These are phyloP conservation scores for Biscogniauxia mediterranea DNA, from an alignment of 2,329 filamentous ascomycete genomes.

Conservation along the genomic window DNA sequence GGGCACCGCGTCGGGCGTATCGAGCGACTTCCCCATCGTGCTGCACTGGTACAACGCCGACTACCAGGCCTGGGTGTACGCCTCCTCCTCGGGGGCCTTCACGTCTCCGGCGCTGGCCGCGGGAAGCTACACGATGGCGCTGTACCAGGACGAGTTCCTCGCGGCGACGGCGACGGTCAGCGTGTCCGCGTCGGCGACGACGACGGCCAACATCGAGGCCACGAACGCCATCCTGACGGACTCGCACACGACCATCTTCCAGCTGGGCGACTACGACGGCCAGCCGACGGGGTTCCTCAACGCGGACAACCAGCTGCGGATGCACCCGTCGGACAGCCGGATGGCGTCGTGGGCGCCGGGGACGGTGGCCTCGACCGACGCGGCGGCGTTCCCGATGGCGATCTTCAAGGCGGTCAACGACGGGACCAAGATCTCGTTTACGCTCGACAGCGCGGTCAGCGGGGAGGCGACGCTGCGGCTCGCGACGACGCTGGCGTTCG, in stretches of 20 bases:
- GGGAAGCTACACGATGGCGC: constrained; percentile 58
- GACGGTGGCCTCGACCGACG: constrained; percentile 47
- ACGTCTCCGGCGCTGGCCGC: constrained; percentile 59
- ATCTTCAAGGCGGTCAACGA: constrained; percentile 50
- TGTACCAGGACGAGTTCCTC: constrained; percentile 55
- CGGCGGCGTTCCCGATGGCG: constrained; percentile 55
- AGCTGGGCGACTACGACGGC: constrained; percentile 58
- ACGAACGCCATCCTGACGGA: constrained; percentile 35
- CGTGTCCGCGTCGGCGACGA: constrained; percentile 46
- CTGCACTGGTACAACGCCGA: constrained; percentile 56
- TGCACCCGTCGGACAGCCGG: constrained; percentile 55
- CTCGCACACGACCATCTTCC: constrained; percentile 47
- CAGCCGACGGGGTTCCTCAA: constrained; percentile 56
- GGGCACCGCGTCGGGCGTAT: constrained; percentile 52
- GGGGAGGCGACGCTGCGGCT: constrained; percentile 48
- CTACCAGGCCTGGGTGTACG: constrained; percentile 58
- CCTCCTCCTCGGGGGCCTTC: constrained; percentile 45
- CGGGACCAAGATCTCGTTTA: constrained; percentile 35
- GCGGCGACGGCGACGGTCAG: constrained; percentile 45
- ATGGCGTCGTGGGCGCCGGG: constrained; percentile 52
- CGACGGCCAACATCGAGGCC: constrained; percentile 46
- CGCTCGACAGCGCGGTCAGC: constrained; percentile 38
- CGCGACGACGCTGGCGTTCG: constrained; percentile 55
- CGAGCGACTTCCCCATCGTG: constrained; percentile 47
- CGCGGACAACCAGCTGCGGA: constrained; percentile 55